These are phyloP conservation scores for Mycena vulgaris DNA, from an alignment of 768 basidiomycete genomes.

Conservation along the genomic window DNA sequence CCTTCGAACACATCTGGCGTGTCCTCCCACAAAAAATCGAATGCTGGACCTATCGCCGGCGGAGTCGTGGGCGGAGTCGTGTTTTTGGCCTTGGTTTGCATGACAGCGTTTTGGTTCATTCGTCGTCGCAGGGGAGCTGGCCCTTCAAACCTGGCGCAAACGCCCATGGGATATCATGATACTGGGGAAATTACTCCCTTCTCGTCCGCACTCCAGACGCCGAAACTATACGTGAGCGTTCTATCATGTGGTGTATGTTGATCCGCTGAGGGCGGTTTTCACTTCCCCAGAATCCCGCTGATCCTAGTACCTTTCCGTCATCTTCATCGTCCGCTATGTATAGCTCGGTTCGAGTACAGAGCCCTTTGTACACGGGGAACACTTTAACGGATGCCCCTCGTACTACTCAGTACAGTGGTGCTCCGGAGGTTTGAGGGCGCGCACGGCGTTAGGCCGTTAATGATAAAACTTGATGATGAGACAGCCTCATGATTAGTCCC, in stretches of 20 bases:
- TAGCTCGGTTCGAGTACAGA: slow-evolving; percentile 27
- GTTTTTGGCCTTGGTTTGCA: slow-evolving; percentile 60
- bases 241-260: slow-evolving; percentile 20
- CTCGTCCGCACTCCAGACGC: slow-evolving; percentile 43
- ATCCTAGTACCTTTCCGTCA: slow-evolving; percentile 60
- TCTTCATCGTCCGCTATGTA: slow-evolving; percentile 33
- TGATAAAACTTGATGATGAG: background rate
- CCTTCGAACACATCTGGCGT: slow-evolving; percentile 4
- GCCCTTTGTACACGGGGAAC: slow-evolving; percentile 30
- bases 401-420: slow-evolving; percentile 37
- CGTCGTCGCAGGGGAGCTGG: slow-evolving; percentile 44
- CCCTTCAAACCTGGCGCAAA: slow-evolving; percentile 39
- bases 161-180: slow-evolving; percentile 42
- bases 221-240: slow-evolving; percentile 58
- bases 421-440: slow-evolving; percentile 37
- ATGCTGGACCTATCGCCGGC: slow-evolving; percentile 72
- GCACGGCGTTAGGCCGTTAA: slow-evolving; percentile 4
- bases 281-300: slow-evolving; percentile 37
- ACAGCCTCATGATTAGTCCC: background rate
- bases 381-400: slow-evolving; percentile 29
- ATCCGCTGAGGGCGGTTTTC: slow-evolving; percentile 51
- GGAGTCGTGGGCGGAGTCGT: slow-evolving; percentile 74
- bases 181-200: slow-evolving; percentile 37
- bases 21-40: slow-evolving; percentile 41
- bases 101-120: slow-evolving; percentile 50